phyloP scores from a whole-genome alignment of 1,139 yeast genomes.

The Groenewaldozyma sp. region DNA sequence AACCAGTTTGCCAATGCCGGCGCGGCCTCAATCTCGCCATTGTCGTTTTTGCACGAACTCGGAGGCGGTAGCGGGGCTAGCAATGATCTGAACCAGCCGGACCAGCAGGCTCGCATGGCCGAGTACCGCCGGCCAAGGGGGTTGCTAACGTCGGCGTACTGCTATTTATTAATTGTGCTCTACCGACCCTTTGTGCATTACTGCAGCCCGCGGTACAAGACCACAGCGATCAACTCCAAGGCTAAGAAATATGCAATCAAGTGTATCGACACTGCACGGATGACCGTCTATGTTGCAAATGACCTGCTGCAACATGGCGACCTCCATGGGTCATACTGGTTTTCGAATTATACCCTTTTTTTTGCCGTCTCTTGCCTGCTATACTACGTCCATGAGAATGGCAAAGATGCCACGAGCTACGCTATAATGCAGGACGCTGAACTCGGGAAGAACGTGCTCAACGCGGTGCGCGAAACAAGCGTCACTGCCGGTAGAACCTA shows the following conservation, averaged over 20 bases:
- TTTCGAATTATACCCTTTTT: conserved; percentile 83
- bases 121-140: conserved; percentile 67
- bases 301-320: conserved; percentile 69
- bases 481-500: conserved; percentile 75
- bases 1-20: conserved; percentile 11
- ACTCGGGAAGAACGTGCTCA: conserved; percentile 65
- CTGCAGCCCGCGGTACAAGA: conserved; percentile 38
- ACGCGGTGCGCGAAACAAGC: conserved; percentile 61
- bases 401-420: conserved; percentile 44
- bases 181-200: conserved; percentile 91
- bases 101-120: too few relatives aligned
- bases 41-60: too few relatives aligned
- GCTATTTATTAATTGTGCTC: conserved; percentile 75
- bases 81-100: conserved; percentile 24
- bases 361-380: conserved; percentile 83
- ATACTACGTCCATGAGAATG: conserved; percentile 73
- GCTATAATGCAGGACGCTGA: conserved; percentile 68
- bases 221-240: conserved; percentile 35
- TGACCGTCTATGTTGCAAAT: conserved; percentile 74
- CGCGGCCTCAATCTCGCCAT: neutral
- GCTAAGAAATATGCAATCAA: conserved; percentile 68
- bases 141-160: conserved; percentile 64
- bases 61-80: neutral
- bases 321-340: conserved; percentile 87
- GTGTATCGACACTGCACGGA: conserved; percentile 77